These are phyloP conservation scores for Acanthamoeba royreba DNA, from an alignment of 208 protist genomes.

Conservation along the genomic window DNA sequence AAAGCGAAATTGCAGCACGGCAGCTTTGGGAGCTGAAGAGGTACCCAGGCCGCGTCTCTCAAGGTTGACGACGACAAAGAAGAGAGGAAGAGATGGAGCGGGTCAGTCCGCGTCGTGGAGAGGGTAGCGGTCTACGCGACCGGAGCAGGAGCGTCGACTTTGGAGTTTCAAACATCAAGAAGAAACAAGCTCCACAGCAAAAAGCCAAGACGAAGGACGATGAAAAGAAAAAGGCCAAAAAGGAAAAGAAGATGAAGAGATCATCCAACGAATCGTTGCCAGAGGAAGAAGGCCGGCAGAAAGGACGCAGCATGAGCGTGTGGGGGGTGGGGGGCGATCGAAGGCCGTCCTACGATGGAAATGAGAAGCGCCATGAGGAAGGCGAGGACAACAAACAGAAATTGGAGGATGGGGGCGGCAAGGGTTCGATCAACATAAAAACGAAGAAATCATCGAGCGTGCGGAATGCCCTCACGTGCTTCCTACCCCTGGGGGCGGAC, in stretches of 20 bases:
- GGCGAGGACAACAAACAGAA: no score
- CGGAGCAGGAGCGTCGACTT: neutral
- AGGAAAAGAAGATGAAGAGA: neutral
- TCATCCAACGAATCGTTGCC: neutral
- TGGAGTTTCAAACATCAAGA: neutral
- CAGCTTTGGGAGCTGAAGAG: no score
- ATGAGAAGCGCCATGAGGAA: no score
- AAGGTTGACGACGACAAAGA: no score
- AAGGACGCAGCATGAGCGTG: neutral
- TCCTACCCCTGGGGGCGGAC: neutral
- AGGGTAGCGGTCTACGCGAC: no score
- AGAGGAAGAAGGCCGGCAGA: neutral
- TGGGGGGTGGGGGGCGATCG: no score
- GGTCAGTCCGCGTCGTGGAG: no score
- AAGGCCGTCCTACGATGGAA: neutral
- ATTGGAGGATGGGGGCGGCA: no score
- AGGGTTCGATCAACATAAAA: neutral
- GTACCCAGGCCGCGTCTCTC: no score
- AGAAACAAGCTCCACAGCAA: no score
- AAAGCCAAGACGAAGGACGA: neutral
- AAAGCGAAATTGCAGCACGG: no score
- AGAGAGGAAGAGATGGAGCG: no score
- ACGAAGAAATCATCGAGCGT: neutral
- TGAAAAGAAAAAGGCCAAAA: neutral
- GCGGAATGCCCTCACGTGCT: neutral